phyloP scores from a whole-genome alignment of 306 rosid genomes.

The Cyamopsis tetragonoloba region DNA sequence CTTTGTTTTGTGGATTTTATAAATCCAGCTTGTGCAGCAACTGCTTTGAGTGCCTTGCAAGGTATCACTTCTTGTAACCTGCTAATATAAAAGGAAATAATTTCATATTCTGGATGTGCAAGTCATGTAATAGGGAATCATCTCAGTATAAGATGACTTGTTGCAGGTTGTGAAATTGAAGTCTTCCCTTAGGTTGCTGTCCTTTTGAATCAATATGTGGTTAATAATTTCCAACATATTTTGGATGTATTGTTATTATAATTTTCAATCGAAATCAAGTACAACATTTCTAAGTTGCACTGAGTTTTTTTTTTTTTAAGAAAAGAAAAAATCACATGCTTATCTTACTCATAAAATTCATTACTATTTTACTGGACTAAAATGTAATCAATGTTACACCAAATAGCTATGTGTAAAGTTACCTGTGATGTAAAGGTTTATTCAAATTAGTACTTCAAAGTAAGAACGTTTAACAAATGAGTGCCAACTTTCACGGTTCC shows the following conservation, averaged over 20 bases:
- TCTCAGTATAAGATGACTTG: neutral
- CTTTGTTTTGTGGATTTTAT: slow-evolving; percentile 86
- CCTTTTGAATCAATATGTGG: neutral
- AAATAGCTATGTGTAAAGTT: neutral
- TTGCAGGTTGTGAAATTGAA: neutral
- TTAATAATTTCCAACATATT: neutral
- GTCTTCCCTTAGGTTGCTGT: neutral
- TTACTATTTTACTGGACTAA: neutral
- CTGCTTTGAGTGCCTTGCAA: slow-evolving; percentile 87
- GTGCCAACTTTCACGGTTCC: slow-evolving; percentile 9
- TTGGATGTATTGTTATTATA: neutral
- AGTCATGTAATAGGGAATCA: neutral
- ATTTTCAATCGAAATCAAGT: neutral
- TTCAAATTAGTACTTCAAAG: neutral
- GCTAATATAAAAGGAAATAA: slow-evolving; percentile 9
- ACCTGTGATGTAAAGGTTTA: neutral
- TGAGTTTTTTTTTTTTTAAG: neutral
- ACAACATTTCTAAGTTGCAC: neutral
- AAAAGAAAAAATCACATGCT: neutral
- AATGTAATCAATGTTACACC: neutral
- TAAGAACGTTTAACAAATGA: neutral
- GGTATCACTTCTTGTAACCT: slow-evolving; percentile 40
- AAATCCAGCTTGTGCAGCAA: slow-evolving; percentile 76
- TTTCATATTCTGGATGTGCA: neutral
- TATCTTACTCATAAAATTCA: neutral